Evolutionary conservation across 257 asterid species (phyloP), one percentile per base, ranked within the genome.

Genomic region (Mitragyna speciosa): DNA sequence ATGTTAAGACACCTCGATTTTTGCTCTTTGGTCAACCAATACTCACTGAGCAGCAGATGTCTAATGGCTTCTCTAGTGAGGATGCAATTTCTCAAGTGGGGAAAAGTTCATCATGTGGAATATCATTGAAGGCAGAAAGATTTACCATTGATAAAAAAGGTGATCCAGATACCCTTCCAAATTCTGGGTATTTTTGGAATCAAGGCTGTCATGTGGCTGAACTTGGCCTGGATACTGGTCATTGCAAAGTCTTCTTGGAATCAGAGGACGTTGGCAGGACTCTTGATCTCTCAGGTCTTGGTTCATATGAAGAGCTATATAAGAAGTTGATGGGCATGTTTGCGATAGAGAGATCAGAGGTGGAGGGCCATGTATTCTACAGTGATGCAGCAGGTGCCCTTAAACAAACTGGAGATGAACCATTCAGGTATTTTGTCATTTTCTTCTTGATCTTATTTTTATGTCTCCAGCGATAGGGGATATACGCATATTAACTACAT

Each of bases 1-100:
- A 81, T 56, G 69, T 71, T 31, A 87, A 84, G 82, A 85, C 88
- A 75, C 97, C 99, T 52, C 87, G 79, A 36, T 95, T 95, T 65
- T 68, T 93, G 48, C 96, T 95, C 78, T 95, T 95, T 65, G 99
- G 99, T 83, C 97, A 95, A 87, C 96, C 97, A 45, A 95, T 95
- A 82, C 98, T 93, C 79, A 95, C 99, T 1, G 98, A 95, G 90
- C 97, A 95, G 89, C 99, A 95, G 75, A 87, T 95, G 91, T 89
- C 87, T 78, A 84, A 49, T 52, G 89, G 86, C 43, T 77, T 81
- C 78, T 84, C 87, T 12, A 69, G 80, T 76, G 91, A n/a, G n/a
- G n/a, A 84, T 45, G 76, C 78, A 76, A 72, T 54, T 79, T 80
- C 88, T 82, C 86, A 78, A 69, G 77, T 54, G 8, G 74, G 70